Base-by-base conservation (phyloP, 345 rosid genomes). In the Limnanthes douglasii region DNA sequence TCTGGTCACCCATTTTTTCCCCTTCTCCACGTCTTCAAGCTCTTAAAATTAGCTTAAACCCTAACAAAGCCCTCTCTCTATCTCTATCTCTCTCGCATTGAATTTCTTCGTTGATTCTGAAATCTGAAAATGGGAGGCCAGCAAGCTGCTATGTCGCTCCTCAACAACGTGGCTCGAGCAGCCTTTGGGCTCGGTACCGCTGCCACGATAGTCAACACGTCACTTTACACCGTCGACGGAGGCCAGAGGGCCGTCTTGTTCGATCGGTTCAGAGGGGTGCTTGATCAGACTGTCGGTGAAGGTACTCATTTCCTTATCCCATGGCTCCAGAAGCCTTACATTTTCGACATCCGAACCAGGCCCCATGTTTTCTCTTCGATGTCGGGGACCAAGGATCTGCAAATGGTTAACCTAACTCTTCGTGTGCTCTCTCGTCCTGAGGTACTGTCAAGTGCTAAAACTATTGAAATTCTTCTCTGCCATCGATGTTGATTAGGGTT, bases 371-470 rank as follows among this genome's bases (percentile, higher is more conserved):
- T 92, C 77, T 85, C 99, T 11, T 80, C 96, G 18, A 26, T 78
- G 28, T 92, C 96, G 4, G 99, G 99, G 5, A 85, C 99, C 3
- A 92, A 92, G 57, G 99, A 92, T 73, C 90, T 88, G 6, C 97
- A 88, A 75, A 88, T 83, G 97, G 97, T 83, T 21, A 83, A 83
- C 45, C 95, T 92, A 45, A 85, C 94, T 13, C 99, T 92, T 37
- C 96, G 96, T 42, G 81, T 92, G 16, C 96, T 92, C 53, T 78
- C 99, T 18, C 93, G 78, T 8, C 97, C 93, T 1, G 74, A 88
- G 86, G 93, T 77, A 49, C n/a, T n/a, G n/a, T n/a, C n/a, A n/a
- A n/a, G n/a, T n/a, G n/a, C n/a, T n/a, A n/a, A n/a, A n/a, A n/a
- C n/a, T n/a, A n/a, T n/a, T n/a, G n/a, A n/a, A n/a, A n/a, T n/a